Evolutionary conservation across 495 filamentous ascomycete species (phyloP), one percentile per base, ranked within the genome.

Genomic region (Penicillium subrubescens): DNA sequence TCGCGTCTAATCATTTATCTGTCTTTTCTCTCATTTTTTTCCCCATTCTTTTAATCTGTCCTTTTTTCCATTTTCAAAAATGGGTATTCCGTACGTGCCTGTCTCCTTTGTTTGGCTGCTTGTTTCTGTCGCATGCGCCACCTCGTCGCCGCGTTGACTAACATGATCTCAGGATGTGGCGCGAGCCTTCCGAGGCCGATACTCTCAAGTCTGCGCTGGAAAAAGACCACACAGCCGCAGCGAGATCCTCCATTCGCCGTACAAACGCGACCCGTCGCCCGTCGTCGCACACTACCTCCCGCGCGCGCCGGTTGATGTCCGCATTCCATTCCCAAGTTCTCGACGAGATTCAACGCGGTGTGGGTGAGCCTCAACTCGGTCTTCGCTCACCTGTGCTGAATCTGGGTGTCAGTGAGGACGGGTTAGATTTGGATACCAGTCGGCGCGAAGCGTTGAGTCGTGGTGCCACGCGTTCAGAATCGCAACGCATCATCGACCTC

Each of bases 81-180:
- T 95, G 92, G 92, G 92, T 80, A 87, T 93, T 64, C 91, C 89
- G 89, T 92, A 86, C 87, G 89, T 88, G 69, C 61, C 64, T 64
- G 8, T 46, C 39, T 1, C 44, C 25, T 62, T 39, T 21, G n/a
- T 53, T 68, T 69, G 57, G 60, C 33, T 23, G 25, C 31, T 56
- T 29, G n/a, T 46, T 55, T 59, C 62, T 67, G 62, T 70, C 61
- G 63, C 67, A 70, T 75, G 69, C 73, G 70, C 67, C 73, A 72
- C 71, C 56, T 66, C 58, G 59, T 71, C 64, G 69, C 62, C 60
- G 43, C 43, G 62, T 64, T 62, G 73, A 73, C 68, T 71, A 34
- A 69, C 59, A 57, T 51, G 57, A 61, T 46, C 51, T 17, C 63
- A 88, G 85, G 59, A 81, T 89, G 74, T 90, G 82, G 77, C 82